phyloP scores from a whole-genome alignment of 23 red algal genomes.

The Gracilaria gracilis region DNA sequence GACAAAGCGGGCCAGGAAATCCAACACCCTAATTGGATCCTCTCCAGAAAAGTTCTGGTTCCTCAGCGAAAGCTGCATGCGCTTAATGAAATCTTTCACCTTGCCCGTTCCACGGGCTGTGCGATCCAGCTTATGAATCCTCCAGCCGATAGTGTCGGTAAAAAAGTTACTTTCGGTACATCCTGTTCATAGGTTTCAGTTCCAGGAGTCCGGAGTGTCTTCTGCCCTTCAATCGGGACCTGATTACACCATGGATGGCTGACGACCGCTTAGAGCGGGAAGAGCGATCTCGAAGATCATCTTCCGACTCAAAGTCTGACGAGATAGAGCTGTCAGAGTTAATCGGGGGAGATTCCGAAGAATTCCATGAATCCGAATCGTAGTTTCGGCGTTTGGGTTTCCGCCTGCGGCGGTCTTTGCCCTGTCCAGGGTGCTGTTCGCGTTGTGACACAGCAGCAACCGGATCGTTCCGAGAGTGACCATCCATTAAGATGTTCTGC shows the following conservation, averaged over 20 bases:
- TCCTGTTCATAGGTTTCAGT: background rate
- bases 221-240: background rate
- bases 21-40: too few relatives aligned
- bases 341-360: background rate
- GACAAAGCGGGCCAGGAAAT: background rate
- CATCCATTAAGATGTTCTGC: background rate
- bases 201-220: background rate
- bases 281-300: background rate
- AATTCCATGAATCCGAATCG: background rate
- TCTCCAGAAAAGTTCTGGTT: too few relatives aligned
- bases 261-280: conserved; percentile 14
- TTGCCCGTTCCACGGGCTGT: too few relatives aligned
- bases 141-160: conserved; percentile 20
- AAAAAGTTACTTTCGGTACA: conserved; percentile 13
- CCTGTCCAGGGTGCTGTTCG: background rate
- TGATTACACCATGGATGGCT: background rate
- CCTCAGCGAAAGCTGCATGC: too few relatives aligned
- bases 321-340: background rate
- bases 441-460: background rate
- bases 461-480: background rate
- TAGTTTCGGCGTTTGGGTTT: background rate
- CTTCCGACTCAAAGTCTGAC: background rate
- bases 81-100: background rate
- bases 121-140: too few relatives aligned
- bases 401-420: background rate